A percentile compares a stretch with the other conserved stretches of the same genome.
phyloP scores from a whole-genome alignment of 192 early-diverging fungal genomes.

The Coemansia sp. region DNA sequence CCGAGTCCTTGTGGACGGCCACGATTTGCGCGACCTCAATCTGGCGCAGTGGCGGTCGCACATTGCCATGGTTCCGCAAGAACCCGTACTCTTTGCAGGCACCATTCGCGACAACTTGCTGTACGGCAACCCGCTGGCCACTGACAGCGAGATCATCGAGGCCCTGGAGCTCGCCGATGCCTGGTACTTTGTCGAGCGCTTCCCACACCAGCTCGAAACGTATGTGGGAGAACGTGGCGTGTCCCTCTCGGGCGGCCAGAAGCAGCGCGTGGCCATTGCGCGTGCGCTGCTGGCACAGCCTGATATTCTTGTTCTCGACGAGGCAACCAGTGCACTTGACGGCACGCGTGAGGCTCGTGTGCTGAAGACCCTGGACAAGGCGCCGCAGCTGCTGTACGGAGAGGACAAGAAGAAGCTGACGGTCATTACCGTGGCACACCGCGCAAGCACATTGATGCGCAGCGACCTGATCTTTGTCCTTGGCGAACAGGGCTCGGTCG shows the following conservation, averaged over 20 bases:
- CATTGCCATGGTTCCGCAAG: conserved; percentile 70
- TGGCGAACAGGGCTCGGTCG: conserved; percentile 61
- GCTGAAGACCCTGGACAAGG: conserved; percentile 63
- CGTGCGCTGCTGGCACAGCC: conserved; percentile 79
- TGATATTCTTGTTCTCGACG: conserved; percentile 71
- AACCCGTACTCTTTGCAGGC: conserved; percentile 70
- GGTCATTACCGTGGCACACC: conserved; percentile 73
- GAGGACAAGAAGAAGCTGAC: conserved; percentile 58
- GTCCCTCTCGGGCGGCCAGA: conserved; percentile 64
- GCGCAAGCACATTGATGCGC: conserved; percentile 75
- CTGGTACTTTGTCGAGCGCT: conserved; percentile 67
- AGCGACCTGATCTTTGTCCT: conserved; percentile 69
- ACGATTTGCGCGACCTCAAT: conserved; percentile 58
- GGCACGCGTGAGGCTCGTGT: conserved; percentile 66
- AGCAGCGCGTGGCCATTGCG: conserved; percentile 72
- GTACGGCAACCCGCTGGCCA: conserved; percentile 63
- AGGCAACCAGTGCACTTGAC: conserved; percentile 77
- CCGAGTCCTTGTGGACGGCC: conserved; percentile 60
- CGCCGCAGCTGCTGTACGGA: background rate
- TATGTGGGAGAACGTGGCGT: conserved; percentile 84
- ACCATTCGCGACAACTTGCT: conserved; percentile 71
- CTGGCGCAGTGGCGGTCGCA: conserved; percentile 62
- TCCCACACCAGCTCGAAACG: conserved; percentile 80
- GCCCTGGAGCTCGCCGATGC: conserved; percentile 52
- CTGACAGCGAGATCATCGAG: conserved; percentile 66